Evolutionary conservation across 2,329 filamentous ascomycete species (phyloP), one percentile per base, ranked within the genome.

Genomic region (Neocucurbitaria cava): DNA sequence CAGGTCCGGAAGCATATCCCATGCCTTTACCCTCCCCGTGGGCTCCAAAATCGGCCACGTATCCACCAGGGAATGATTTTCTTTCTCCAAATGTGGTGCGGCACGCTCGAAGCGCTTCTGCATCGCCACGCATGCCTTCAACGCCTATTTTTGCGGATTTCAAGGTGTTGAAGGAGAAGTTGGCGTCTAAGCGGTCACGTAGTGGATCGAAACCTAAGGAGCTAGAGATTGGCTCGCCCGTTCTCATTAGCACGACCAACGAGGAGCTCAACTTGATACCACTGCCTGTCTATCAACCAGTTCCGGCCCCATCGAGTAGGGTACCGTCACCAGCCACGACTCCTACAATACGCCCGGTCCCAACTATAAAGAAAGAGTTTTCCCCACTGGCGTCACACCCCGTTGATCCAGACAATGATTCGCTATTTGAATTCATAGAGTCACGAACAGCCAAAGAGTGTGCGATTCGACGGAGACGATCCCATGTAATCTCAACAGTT

Each of bases 321-420:
- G 59, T 56, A 26, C 56, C 57, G 2, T 46, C 62, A 38, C 50
- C 58, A 2, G 43, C 49, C 2, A 50, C 28, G 4, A 43, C 36
- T 8, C 47, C 52, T 11, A 24, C 48, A 23, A 47, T 41, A 36
- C 61, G 46, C 4, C 52, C 52, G 13, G 52, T 67, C 42, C 55
- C 61, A 20, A 59, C 54, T 38, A 58, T 54, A 38, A 49, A 60
- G 47, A 65, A 40, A 38, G 56, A 63, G 20, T 74, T 75, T 41
- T 68, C 65, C 0, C 73, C 73, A 13, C 60, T 76, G 26, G 49
- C 68, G 23, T 74, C 71, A 15, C 66, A 76, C 57, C 72, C 73
- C 15, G 65, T 74, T 6, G 60, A 68, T 23, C 57, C 60, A 23
- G 38, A 50, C 4, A 49, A 54, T 11, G 65, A 71, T 24, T 41